A percentile compares a stretch with the other conserved stretches of the same genome.
These are phyloP conservation scores for Ensete glaucum DNA, from an alignment of 176 grass and related monocot genomes.

Conservation along the genomic window DNA sequence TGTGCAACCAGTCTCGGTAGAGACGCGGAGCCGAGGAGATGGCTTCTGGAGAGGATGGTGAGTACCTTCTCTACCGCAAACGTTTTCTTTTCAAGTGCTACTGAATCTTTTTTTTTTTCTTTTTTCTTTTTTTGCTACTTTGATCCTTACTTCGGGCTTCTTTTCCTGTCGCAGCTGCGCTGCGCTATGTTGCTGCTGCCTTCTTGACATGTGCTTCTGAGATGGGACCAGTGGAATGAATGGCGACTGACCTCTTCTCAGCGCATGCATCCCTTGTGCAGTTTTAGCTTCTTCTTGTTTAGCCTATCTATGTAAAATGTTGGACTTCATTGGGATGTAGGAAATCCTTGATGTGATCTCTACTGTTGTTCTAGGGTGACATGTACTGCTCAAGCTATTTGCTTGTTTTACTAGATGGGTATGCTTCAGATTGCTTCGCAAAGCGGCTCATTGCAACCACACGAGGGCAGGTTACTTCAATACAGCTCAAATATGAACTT, in stretches of 20 bases:
- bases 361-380: too few species aligned
- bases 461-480: too few species aligned
- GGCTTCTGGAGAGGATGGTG: constrained; percentile 20
- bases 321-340: too few species aligned
- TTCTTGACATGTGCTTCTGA: constrained; percentile 11
- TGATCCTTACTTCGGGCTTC: background rate
- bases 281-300: background rate
- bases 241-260: too few species aligned
- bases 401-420: too few species aligned
- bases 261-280: background rate
- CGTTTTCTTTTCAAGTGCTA: background rate
- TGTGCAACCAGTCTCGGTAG: background rate
- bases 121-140: background rate
- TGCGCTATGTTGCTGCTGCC: constrained; percentile 11
- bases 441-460: too few species aligned
- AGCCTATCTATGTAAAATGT: background rate
- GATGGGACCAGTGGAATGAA: background rate
- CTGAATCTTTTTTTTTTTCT: background rate
- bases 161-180: background rate
- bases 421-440: too few species aligned
- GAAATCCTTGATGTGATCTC: too few species aligned
- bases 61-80: background rate
- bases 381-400: too few species aligned
- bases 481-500: too few species aligned
- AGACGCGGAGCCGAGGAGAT: background rate